Evolutionary conservation across 176 grass and related monocot genomes (phyloP).

Genomic region (Rhipidocladum racemiflorum): DNA sequence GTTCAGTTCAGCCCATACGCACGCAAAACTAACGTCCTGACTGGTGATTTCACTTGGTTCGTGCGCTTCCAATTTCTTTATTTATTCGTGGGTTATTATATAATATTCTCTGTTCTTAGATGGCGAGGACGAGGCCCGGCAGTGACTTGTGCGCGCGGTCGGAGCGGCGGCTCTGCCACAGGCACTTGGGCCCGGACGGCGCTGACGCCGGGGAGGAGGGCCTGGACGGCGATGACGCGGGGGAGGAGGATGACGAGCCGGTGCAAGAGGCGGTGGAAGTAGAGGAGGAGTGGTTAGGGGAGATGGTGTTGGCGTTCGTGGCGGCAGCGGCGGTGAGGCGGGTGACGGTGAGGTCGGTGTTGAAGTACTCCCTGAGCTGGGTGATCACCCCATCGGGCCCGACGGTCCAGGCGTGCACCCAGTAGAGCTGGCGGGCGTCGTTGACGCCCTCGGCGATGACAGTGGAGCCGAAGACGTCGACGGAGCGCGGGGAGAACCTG

Average conservation of each 20-base stretch:
- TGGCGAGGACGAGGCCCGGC: constrained; percentile 78
- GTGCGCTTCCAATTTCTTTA: neutral
- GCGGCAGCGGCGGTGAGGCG: constrained; percentile 32
- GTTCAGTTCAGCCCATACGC: constrained; percentile 22
- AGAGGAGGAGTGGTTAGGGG: neutral
- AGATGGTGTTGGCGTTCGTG: constrained; percentile 8
- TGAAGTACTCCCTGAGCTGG: constrained; percentile 81
- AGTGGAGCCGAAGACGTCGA: constrained; percentile 68
- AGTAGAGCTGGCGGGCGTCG: constrained; percentile 45
- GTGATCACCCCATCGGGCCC: constrained; percentile 69
- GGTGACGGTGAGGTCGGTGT: constrained; percentile 81
- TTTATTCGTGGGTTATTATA: neutral
- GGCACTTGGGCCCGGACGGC: constrained; percentile 21
- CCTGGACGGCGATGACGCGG: neutral
- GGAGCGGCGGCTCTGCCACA: constrained; percentile 57
- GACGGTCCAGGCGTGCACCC: constrained; percentile 93
- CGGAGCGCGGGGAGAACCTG: constrained; percentile 42
- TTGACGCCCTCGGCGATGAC: constrained; percentile 63
- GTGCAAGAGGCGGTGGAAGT: neutral
- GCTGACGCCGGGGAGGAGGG: neutral
- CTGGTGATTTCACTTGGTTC: neutral
- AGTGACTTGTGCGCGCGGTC: constrained; percentile 53
- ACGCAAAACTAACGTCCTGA: neutral
- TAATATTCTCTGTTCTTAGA: constrained; percentile 28
- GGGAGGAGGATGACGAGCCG: neutral